A percentile compares a stretch with the other conserved stretches of the same genome.
These are phyloP conservation scores for Phytophthora gonapodyides DNA, from an alignment of 352 stramenopile genomes.

Conservation along the genomic window DNA sequence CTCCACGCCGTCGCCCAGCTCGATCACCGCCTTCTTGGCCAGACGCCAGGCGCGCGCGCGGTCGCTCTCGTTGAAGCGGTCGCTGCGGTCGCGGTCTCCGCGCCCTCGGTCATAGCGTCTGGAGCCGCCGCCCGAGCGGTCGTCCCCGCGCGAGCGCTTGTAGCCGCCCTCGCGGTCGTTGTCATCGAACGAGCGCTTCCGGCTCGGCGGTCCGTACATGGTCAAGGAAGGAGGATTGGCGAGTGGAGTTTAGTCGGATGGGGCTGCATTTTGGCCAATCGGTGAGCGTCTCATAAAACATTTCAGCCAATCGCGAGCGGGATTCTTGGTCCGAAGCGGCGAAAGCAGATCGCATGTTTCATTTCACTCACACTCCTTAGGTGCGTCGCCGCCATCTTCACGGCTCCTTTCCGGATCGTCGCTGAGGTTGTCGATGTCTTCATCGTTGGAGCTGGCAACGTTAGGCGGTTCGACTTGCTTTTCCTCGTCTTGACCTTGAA, in stretches of 20 bases:
- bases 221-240: neutral
- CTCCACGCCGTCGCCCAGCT: conserved; percentile 66
- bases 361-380: no score
- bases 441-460: neutral
- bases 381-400: neutral
- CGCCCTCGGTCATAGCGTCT: conserved; percentile 46
- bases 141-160: conserved; percentile 68
- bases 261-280: no score
- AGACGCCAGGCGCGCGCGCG: conserved; percentile 70
- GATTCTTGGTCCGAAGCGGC: no score
- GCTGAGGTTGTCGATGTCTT: conserved; percentile 9
- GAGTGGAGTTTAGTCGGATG: no score
- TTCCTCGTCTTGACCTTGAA: conserved; percentile 1
- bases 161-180: conserved; percentile 48
- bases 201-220: conserved; percentile 40
- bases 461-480: neutral
- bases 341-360: no score
- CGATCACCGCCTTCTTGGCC: conserved; percentile 74
- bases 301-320: no score
- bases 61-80: conserved; percentile 63
- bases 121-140: conserved; percentile 28
- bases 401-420: conserved; percentile 16
- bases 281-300: no score
- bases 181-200: conserved; percentile 73
- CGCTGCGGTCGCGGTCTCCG: conserved; percentile 19